Evolutionary conservation across 768 basidiomycete species (phyloP).

Genomic region (Aureoboletus auriporus): DNA sequence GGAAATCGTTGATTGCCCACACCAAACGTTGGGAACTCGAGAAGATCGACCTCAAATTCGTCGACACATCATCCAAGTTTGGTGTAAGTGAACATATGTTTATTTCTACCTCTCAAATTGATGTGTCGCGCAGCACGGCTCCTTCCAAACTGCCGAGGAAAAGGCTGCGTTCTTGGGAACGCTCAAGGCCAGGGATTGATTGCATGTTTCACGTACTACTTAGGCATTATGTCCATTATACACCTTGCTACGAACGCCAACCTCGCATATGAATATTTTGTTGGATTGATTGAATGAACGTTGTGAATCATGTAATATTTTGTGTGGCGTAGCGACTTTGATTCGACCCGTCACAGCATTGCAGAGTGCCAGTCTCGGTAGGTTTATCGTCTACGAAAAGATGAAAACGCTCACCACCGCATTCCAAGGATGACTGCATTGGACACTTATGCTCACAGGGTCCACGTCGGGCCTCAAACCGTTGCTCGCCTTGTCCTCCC

Average conservation of each 20-base stretch:
- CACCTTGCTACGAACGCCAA: conserved; percentile 40
- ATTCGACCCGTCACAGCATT: conserved; percentile 5
- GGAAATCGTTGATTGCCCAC: conserved; percentile 96
- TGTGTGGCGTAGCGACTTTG: background rate
- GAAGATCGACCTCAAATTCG: conserved; percentile 97
- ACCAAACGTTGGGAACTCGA: conserved; percentile 95
- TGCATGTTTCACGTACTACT: conserved; percentile 35
- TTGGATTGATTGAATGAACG: background rate
- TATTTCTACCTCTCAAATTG: background rate
- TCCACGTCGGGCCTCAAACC: conserved; percentile 68
- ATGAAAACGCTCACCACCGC: conserved; percentile 5
- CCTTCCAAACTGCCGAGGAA: conserved; percentile 97
- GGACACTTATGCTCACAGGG: conserved; percentile 78
- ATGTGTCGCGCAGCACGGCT: conserved; percentile 64
- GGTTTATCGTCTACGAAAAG: conserved; percentile 14
- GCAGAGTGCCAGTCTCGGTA: conserved; percentile 43
- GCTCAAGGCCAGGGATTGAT: conserved; percentile 79
- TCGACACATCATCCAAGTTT: conserved; percentile 97
- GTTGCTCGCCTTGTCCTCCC: conserved; percentile 29
- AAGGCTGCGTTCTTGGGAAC: conserved; percentile 92
- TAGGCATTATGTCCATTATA: conserved; percentile 36
- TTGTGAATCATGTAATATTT: background rate
- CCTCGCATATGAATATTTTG: conserved; percentile 6
- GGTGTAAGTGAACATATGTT: conserved; percentile 55
- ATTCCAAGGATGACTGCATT: conserved; percentile 63